phyloP scores from a whole-genome alignment of 129 eudicot genomes.

The Escallonia rubra region DNA sequence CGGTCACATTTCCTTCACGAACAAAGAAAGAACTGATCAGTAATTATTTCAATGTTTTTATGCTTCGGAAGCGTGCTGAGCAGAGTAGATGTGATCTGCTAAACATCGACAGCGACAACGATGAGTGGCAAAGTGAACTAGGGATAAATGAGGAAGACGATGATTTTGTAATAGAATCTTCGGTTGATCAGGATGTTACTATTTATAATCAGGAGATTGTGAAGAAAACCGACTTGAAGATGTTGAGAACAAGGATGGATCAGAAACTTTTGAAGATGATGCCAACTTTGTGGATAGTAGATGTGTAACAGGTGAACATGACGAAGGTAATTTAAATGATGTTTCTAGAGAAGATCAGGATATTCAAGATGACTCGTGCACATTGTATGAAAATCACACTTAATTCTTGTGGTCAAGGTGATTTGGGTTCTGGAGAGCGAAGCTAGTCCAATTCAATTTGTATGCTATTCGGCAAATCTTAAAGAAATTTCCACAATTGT shows the following conservation, averaged over 20 bases:
- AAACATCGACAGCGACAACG: constrained; percentile 17
- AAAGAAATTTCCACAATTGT: too few relatives aligned
- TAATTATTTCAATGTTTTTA: constrained; percentile 19
- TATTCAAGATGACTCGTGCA: neutral
- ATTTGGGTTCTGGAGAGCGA: neutral
- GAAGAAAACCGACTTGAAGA: neutral
- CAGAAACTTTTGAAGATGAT: too few relatives aligned
- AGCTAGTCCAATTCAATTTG: too few relatives aligned
- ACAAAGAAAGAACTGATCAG: constrained; percentile 9
- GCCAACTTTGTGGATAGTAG: too few relatives aligned
- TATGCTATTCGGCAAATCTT: too few relatives aligned
- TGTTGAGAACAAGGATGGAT: neutral
- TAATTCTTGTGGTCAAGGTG: neutral
- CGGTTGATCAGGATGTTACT: constrained; percentile 3
- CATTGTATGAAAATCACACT: neutral
- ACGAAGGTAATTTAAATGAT: neutral
- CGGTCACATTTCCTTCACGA: constrained; percentile 2
- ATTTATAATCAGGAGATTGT: neutral
- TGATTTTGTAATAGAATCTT: constrained; percentile 4
- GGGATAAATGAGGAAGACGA: constrained; percentile 8
- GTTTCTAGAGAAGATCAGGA: neutral
- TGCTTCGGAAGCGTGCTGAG: constrained; percentile 15
- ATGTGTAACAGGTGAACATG: too few relatives aligned
- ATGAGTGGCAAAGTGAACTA: constrained; percentile 18
- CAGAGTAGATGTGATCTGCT: constrained; percentile 13